Conservation (phyloP, 75 land plant species). For the Sequoia sempervirens region DNA sequence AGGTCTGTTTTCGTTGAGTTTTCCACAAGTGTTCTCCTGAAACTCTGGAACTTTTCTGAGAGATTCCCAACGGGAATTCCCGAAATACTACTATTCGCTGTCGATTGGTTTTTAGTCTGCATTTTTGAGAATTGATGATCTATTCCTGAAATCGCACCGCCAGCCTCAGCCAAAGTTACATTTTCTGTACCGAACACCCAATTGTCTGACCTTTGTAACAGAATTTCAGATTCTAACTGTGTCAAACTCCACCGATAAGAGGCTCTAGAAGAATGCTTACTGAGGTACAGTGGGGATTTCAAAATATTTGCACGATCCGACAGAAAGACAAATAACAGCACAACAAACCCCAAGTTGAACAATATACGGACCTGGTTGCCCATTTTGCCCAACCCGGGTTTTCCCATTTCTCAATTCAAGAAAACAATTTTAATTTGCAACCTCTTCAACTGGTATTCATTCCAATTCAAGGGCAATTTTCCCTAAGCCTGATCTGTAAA, state of each 20-base stretch:
- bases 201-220: not conserved
- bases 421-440: not conserved
- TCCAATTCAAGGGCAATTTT: not conserved
- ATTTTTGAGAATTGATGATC: not conserved
- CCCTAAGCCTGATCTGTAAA: not conserved
- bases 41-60: not conserved
- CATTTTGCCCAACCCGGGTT: not conserved
- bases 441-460: not conserved
- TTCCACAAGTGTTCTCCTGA: not conserved
- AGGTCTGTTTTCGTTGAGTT: constrained; percentile 2
- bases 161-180: not conserved
- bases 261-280: not conserved
- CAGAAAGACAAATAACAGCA: constrained; percentile 3
- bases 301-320: not conserved
- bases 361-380: not conserved
- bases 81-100: not conserved
- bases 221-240: not conserved
- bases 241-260: not conserved
- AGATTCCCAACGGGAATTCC: not conserved
- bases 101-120: not conserved
- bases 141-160: not conserved
- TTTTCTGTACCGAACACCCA: not conserved
- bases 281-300: constrained; percentile 1
- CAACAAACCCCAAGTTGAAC: constrained; percentile 2
- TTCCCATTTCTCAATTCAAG: constrained; percentile 7